A percentile compares a stretch with the other conserved stretches of the same genome.
phyloP scores from a whole-genome alignment of 495 filamentous ascomycete genomes.

The Acidiella bohemica region DNA sequence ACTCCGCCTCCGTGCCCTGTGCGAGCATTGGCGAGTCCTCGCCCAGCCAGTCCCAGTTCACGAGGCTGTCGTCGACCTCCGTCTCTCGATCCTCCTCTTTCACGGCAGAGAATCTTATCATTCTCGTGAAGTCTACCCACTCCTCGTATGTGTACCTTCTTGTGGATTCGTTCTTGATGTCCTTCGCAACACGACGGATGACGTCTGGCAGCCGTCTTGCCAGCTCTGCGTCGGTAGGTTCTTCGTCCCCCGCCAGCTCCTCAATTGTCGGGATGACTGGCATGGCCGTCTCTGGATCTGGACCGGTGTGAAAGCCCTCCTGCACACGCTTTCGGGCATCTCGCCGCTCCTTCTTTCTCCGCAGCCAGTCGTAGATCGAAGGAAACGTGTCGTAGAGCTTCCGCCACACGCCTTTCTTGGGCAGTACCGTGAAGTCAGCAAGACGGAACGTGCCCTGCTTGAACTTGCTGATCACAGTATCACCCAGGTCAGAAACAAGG shows the following conservation, averaged over 20 bases:
- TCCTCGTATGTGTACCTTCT: conserved; percentile 48
- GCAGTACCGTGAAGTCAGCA: conserved; percentile 47
- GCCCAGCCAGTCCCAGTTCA: conserved; percentile 59
- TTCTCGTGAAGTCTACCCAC: conserved; percentile 47
- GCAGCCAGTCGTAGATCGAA: conserved; percentile 30
- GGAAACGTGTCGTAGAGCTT: conserved; percentile 33
- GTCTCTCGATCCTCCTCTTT: conserved; percentile 13
- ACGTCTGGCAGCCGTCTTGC: conserved; percentile 40
- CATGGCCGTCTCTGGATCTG: conserved; percentile 2
- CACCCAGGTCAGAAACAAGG: conserved; percentile 49
- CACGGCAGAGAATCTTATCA: conserved; percentile 43
- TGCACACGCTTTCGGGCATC: conserved; percentile 33
- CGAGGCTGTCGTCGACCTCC: conserved; percentile 40
- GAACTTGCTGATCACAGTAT: conserved; percentile 45
- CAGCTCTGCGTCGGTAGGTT: conserved; percentile 29
- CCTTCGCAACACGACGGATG: conserved; percentile 38
- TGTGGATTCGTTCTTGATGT: conserved; percentile 28
- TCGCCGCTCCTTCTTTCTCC: conserved; percentile 22
- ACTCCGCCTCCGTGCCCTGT: conserved; percentile 43
- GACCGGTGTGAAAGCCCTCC: conserved; percentile 32
- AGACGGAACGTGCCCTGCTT: conserved; percentile 39
- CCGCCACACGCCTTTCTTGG: conserved; percentile 38
- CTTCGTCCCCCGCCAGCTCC: conserved; percentile 31
- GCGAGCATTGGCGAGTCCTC: conserved; percentile 48
- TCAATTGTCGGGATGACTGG: conserved; percentile 29